Evolutionary conservation across 306 rosid genomes (phyloP), one percentile per base, ranked within the genome.

Genomic region (Alnus glutinosa): DNA sequence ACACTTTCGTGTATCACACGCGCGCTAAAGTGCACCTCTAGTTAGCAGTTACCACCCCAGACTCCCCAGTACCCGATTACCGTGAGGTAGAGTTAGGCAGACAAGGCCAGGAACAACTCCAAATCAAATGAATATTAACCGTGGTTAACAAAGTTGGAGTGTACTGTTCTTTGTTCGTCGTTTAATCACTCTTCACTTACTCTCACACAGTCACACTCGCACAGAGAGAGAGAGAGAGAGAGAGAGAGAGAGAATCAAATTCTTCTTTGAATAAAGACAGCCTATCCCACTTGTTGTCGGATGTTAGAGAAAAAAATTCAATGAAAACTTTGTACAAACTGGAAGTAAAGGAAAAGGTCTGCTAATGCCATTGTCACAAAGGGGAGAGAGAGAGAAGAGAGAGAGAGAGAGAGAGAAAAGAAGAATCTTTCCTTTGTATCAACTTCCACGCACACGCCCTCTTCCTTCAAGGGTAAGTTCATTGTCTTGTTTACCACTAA

Each of bases 241-340:
- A 34, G 61, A 30, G 73, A 36, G 28, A 30, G 46, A 12, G 79
- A 78, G 79, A 77, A 88, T 86, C 92, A 75, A 80, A 84, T 91
- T 88, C 89, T 89, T 86, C 88, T 81, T 84, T 66, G 76, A 16
- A 83, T 55, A 85, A 84, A 80, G 86, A 84, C 85, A 83, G 15
- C 80, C 69, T 77, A 48, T 77, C 70, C 47, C 70, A 64, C 46
- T 81, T 87, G 83, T 80, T 83, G 81, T 83, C 78, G 57, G 47
- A 10, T 71, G 18, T 44, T 28, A 19, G 46, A 9, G 15, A 12
- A 48, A 72, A 69, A 75, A 23, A 23, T 0, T 23, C 28, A 23
- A 23, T 23, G 28, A 23, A 70, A 73, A 49, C 61, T 85, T 77
- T 80, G 34, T 79, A 71, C 44, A 51, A 50, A 59, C 73, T 23